phyloP scores from a whole-genome alignment of 2,329 filamentous ascomycete species.

The Fusarium sp. region DNA sequence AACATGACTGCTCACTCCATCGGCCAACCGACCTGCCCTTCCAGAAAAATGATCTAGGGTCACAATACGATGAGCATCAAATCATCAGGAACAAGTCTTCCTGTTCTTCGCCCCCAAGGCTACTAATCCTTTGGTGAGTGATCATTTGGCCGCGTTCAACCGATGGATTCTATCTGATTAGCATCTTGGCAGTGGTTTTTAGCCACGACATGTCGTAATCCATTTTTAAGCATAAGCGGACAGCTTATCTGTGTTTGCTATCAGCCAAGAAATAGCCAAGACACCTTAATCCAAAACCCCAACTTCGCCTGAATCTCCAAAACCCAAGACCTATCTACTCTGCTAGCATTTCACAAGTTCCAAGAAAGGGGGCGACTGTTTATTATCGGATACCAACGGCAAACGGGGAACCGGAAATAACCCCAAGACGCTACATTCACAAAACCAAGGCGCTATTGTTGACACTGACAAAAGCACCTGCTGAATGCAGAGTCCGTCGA shows the following conservation, averaged over 20 bases:
- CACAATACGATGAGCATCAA: too few species aligned
- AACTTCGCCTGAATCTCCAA: background rate
- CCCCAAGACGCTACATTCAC: background rate
- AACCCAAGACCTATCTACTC: background rate
- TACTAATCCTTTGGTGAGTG: rapidly evolving
- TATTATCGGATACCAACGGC: background rate
- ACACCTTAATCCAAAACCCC: background rate
- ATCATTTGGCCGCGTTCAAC: background rate
- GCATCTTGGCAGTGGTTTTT: background rate
- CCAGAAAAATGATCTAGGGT: background rate
- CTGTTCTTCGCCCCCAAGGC: rapidly evolving
- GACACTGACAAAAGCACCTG: background rate
- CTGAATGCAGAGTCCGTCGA: background rate
- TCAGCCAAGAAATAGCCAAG: background rate
- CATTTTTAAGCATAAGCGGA: background rate
- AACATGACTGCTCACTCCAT: background rate
- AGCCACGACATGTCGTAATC: background rate
- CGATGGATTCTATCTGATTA: background rate
- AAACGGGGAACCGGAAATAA: background rate
- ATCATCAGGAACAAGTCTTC: background rate
- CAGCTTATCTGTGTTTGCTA: background rate
- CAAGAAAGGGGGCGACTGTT: background rate
- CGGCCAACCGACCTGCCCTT: background rate
- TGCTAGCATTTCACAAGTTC: too few species aligned
- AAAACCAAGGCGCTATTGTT: background rate